A percentile compares a stretch with the other conserved stretches of the same genome.
These are phyloP conservation scores for Claviceps sp. DNA, from an alignment of 2,329 filamentous ascomycete species.

Conservation along the genomic window DNA sequence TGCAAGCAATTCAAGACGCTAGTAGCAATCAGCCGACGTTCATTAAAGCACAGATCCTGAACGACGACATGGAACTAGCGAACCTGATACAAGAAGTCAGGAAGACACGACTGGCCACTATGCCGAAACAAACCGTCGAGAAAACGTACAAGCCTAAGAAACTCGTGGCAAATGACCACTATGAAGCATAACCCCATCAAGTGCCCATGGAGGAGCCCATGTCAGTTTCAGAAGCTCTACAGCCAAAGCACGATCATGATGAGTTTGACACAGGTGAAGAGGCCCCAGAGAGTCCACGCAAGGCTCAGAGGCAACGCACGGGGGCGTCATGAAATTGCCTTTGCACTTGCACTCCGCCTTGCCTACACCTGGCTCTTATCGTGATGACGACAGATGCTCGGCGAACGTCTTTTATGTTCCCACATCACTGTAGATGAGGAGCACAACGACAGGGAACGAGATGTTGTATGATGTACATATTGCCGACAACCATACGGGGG, in stretches of 20 bases:
- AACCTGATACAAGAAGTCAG: slow-evolving; percentile 53
- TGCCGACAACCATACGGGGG: too few species aligned
- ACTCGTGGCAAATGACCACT: slow-evolving; percentile 21
- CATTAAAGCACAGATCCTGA: slow-evolving; percentile 73
- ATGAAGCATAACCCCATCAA: slow-evolving; percentile 20
- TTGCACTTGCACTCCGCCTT: background rate
- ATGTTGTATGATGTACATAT: too few species aligned
- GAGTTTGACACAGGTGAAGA: slow-evolving; percentile 14
- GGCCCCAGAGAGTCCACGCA: slow-evolving; percentile 13
- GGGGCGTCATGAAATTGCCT: slow-evolving; percentile 9
- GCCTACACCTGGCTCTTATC: too few species aligned
- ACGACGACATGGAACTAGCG: slow-evolving; percentile 57
- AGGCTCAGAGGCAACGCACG: slow-evolving; percentile 13
- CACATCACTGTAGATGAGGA: too few species aligned
- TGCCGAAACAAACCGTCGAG: slow-evolving; percentile 8
- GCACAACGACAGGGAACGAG: too few species aligned
- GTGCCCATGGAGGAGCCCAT: slow-evolving; percentile 23
- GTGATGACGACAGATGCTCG: too few species aligned
- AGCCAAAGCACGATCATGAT: slow-evolving; percentile 8
- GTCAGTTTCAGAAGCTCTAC: slow-evolving; percentile 22
- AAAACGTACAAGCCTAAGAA: slow-evolving; percentile 13
- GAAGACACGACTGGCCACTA: slow-evolving; percentile 17
- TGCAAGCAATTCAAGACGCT: slow-evolving; percentile 51
- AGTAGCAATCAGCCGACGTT: slow-evolving; percentile 42
- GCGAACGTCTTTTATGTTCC: too few species aligned